These are phyloP conservation scores for Megacollybia marginata DNA, from an alignment of 768 basidiomycete genomes.

Conservation along the genomic window DNA sequence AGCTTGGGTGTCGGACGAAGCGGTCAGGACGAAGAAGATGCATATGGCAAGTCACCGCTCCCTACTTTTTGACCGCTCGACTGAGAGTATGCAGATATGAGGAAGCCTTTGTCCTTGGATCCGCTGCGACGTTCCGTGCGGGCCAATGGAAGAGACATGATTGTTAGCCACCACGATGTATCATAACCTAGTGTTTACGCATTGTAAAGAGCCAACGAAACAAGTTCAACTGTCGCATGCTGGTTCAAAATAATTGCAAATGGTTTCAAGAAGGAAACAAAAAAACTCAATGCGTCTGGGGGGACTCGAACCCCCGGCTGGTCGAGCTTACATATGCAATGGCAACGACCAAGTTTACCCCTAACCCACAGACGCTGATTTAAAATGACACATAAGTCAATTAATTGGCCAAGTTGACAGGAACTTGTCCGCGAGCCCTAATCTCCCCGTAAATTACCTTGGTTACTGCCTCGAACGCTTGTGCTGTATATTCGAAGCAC, in stretches of 20 bases:
- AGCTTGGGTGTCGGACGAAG: conserved; percentile 67
- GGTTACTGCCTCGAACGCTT: conserved; percentile 1
- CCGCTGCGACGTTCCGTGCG: conserved; percentile 56
- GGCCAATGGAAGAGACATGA: conserved; percentile 64
- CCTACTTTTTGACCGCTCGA: not conserved
- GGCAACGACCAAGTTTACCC: too few relatives aligned
- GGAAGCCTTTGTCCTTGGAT: conserved; percentile 67
- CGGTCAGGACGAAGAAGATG: conserved; percentile 82
- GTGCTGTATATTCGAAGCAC: conserved; percentile 2
- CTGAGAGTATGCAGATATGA: conserved; percentile 40
- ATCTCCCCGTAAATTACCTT: conserved; percentile 3
- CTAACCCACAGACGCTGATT: too few relatives aligned
- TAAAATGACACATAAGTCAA: too few relatives aligned
- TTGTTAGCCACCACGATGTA: conserved; percentile 57
- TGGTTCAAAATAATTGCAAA: too few relatives aligned
- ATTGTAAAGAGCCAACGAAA: too few relatives aligned
- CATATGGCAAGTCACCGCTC: conserved; percentile 60
- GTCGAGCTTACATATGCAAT: too few relatives aligned
- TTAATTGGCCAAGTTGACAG: not conserved
- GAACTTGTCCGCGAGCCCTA: not conserved
- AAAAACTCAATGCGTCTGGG: too few relatives aligned
- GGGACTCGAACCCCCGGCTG: too few relatives aligned
- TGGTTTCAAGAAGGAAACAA: too few relatives aligned
- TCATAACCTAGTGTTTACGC: conserved; percentile 27
- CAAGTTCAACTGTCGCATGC: too few relatives aligned